Conservation (phyloP, 306 rosid genomes). For the Lablab purpureus region DNA sequence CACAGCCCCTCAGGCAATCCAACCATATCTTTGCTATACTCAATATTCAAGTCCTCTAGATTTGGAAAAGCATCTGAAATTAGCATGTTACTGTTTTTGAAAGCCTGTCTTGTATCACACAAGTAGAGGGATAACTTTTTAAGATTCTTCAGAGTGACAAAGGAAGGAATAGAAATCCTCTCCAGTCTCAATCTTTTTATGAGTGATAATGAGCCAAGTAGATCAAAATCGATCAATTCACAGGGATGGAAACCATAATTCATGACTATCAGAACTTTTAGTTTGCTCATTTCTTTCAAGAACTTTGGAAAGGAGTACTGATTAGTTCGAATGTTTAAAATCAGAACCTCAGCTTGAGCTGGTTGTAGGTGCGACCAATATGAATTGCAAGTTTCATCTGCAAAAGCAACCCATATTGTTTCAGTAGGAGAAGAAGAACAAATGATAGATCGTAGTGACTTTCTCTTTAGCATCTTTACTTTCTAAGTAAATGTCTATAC, state of each 20-base stretch:
- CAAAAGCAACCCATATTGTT: conserved; percentile 28
- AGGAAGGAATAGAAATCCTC: conserved; percentile 51
- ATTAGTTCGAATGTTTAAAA: conserved; percentile 53
- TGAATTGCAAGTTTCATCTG: conserved; percentile 56
- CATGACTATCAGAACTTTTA: conserved; percentile 59
- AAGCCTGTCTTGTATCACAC: conserved; percentile 54
- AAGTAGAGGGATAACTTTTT: conserved; percentile 61
- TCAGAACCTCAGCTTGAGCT: conserved; percentile 54
- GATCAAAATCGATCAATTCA: conserved; percentile 43
- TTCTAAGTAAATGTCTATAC: not conserved
- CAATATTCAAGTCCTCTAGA: conserved; percentile 57
- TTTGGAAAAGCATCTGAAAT: conserved; percentile 56
- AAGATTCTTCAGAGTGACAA: conserved; percentile 47
- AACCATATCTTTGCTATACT: conserved; percentile 57
- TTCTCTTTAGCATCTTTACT: not conserved
- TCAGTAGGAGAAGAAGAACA: not conserved
- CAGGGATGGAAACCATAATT: conserved; percentile 48
- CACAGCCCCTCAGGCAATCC: conserved; percentile 55
- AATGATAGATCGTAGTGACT: not conserved
- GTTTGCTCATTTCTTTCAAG: conserved; percentile 49
- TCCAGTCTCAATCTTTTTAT: conserved; percentile 62
- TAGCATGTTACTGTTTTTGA: conserved; percentile 33
- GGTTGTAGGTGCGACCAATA: conserved; percentile 42
- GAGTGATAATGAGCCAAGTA: conserved; percentile 40
- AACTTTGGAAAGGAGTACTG: conserved; percentile 48